Evolutionary conservation across 2,329 filamentous ascomycete genomes (phyloP), one percentile per base, ranked within the genome.

Genomic region (Parastagonospora nodorum): DNA sequence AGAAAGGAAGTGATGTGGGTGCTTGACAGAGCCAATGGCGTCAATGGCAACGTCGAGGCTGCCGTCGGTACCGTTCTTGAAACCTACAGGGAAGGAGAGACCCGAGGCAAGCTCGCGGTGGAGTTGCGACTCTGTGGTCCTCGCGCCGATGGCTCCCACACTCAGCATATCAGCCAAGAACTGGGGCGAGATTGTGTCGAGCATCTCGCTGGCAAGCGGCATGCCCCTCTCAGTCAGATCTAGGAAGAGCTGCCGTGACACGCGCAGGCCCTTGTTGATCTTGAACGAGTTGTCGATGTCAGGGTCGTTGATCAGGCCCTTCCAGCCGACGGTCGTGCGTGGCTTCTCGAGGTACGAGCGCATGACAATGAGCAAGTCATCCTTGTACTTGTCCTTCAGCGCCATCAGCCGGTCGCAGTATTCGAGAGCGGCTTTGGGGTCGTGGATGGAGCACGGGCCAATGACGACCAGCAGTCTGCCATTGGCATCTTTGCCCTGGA

Each of bases 41-140:
- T 99, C 94, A 64, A 97, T 90, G 10, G 94, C 92, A 4, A 97
- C 92, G 49, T 87, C 84, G 41, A 97, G 79, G 8, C 88, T 88
- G 44, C 94, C 94, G 73, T 99, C 94, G 29, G 94, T 99, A 59
- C 94, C 94, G 76, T 99, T 99, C 84, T 99, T 99, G 88, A 99
- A 99, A 44, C 94, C 94, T 9, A 99, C 92, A 2, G 94, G 94
- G 88, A 97, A 97, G 63, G 89, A 95, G 31, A 97, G 82, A 69
- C 94, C 94, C 45, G 89, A 94, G 16, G 94, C 93, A 57, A 99
- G 80, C 77, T 99, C 94, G 49, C 94, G 88, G 77, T 99, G 94
- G 56, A 97, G 82, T 79, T 99, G 94, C 44, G 88, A 92, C 79
- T 99, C 94, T 2, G 94, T 97, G 15, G 94, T 99, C 55, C 94